Base-by-base conservation (phyloP, 1,139 yeast genomes). In the Kodamaea derodonti region DNA sequence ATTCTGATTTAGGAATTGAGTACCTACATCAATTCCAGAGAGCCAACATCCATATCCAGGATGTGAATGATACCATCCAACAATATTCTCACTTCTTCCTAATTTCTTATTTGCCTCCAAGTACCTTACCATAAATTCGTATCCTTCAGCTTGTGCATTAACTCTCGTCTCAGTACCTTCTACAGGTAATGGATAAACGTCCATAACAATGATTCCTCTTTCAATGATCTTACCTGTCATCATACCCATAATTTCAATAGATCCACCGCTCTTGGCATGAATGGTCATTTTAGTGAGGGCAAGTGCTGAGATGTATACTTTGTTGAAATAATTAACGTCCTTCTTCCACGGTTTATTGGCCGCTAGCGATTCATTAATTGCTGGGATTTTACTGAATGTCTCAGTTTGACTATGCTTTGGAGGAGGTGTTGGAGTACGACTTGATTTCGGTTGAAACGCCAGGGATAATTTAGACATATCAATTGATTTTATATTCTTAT, bases 41-140 rank as follows among this genome's bases (percentile, higher is more conserved):
- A 88, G 61, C 95, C 96, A 84, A 55, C 96, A 85, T 27, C 97
- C 97, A 57, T 88, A 92, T 0, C 97, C 97, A 0, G 97, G 97
- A 58, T 92, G 98, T 3, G 97, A 88, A 59, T 92, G 95, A 59
- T 90, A 85, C 95, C 95, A 85, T 6, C 97, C 97, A 12, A 88
- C 87, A 24, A 92, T 84, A 47, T 84, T 75, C 34, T 72, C 74
- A 11, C 62, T 51, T 17, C 80, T 64, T 6, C 43, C 42, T 2
- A 70, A 62, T 30, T 64, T 65, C 40, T 80, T 76, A 51, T 80
- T 69, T 25, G 75, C 69, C 39, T 80, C 80, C 34, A 84, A 63
- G 56, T 84, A 88, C 45, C 80, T 81, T 2, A 90, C 95, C 95
- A 92, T 90, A 56, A 83, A 92, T 56, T 90, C 97, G 55, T 88